phyloP scores from a whole-genome alignment of 1,139 yeast genomes.

The Nakaseomyces kungkrabaensis region DNA sequence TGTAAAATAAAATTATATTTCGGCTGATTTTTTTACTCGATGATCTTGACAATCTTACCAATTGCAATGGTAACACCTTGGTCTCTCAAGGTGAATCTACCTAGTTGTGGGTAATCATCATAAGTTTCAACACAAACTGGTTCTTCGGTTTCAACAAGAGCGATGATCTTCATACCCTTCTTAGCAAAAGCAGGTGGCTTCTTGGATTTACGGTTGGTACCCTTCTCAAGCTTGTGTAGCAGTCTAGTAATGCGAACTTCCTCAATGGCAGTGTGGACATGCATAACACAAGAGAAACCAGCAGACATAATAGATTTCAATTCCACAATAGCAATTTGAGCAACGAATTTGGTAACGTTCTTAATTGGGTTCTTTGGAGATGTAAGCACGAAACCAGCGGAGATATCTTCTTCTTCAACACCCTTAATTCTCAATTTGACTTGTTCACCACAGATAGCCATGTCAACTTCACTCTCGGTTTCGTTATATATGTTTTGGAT shows the following conservation, averaged over 20 bases:
- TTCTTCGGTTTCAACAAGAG: constrained; percentile 71
- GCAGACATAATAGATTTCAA: constrained; percentile 86
- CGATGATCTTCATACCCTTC: constrained; percentile 97
- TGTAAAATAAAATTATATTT: no score
- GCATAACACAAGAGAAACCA: constrained; percentile 98
- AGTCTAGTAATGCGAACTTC: constrained; percentile 77
- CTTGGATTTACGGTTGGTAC: constrained; percentile 92
- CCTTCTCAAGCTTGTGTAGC: constrained; percentile 89
- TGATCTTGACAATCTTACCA: constrained; percentile 81
- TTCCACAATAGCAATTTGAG: constrained; percentile 95
- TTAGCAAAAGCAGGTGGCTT: constrained; percentile 97
- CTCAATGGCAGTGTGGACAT: constrained; percentile 95
- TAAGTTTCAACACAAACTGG: constrained; percentile 92
- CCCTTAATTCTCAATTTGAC: constrained; percentile 89
- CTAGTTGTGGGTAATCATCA: constrained; percentile 86
- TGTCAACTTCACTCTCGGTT: constrained; percentile 87
- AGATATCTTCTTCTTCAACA: constrained; percentile 92
- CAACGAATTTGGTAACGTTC: constrained; percentile 84
- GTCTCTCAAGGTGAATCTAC: constrained; percentile 96
- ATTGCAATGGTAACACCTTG: constrained; percentile 97
- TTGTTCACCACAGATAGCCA: constrained; percentile 94
- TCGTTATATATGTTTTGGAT: constrained; percentile 83
- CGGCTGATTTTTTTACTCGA: constrained; percentile 28
- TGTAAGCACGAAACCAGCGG: constrained; percentile 83
- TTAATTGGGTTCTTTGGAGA: constrained; percentile 82